Evolutionary conservation across 164 flowering plant species (phyloP).

Genomic region (Stephania yunnanensis): DNA sequence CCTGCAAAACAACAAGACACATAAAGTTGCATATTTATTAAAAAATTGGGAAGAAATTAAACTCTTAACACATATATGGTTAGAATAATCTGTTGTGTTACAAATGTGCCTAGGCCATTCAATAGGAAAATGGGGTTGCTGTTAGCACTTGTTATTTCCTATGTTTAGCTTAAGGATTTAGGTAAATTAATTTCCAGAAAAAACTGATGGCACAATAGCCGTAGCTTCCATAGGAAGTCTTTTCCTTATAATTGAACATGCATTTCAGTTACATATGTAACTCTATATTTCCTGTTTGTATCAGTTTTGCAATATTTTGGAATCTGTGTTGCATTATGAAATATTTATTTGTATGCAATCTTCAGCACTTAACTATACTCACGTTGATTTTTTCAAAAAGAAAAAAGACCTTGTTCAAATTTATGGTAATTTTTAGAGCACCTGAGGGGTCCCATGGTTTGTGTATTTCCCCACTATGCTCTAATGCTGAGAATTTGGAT

Average conservation of each 20-base stretch:
- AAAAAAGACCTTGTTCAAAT: too few relatives aligned
- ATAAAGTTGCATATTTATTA: neutral
- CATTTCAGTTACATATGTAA: neutral
- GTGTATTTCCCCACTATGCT: too few relatives aligned
- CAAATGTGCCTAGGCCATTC: too few relatives aligned
- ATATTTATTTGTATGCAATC: neutral
- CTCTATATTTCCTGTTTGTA: neutral
- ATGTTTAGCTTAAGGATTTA: too few relatives aligned
- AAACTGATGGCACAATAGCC: neutral
- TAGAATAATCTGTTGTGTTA: neutral
- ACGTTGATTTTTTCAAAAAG: too few relatives aligned
- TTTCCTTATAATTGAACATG: neutral
- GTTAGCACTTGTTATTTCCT: too few relatives aligned
- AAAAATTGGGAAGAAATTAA: neutral
- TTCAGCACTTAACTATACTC: too few relatives aligned
- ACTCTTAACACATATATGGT: neutral
- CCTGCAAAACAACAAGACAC: neutral
- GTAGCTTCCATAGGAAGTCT: neutral
- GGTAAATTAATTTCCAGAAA: neutral
- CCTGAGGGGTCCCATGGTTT: too few relatives aligned
- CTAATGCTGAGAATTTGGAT: too few relatives aligned
- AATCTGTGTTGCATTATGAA: neutral
- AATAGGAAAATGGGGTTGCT: too few relatives aligned
- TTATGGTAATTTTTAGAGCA: too few relatives aligned
- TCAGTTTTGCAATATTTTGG: neutral